These are phyloP conservation scores for Sclerotinia minor DNA, from an alignment of 2,329 filamentous ascomycete species.

Conservation along the genomic window DNA sequence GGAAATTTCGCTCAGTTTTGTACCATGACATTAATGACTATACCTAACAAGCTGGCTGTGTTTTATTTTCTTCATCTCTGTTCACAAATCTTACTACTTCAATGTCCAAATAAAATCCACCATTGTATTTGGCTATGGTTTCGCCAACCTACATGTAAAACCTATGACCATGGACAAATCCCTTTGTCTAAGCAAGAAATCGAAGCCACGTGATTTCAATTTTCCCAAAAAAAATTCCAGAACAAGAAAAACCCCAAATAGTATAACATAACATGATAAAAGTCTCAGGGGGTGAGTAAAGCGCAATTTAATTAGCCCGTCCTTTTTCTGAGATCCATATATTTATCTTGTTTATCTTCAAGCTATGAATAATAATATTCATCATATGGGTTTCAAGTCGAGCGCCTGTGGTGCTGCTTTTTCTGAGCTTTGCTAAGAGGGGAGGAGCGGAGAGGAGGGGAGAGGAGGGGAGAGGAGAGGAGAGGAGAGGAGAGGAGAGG, in stretches of 20 bases:
- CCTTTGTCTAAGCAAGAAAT: not conserved
- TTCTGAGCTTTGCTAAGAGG: not conserved
- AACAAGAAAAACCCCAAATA: not conserved
- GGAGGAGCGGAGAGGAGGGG: not conserved
- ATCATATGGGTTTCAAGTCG: not conserved
- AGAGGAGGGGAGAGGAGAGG: not conserved
- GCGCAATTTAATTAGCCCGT: not conserved
- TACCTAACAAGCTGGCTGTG: not conserved
- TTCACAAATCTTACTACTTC: not conserved
- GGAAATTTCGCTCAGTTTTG: not conserved
- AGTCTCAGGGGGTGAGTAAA: not conserved
- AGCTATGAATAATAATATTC: not conserved
- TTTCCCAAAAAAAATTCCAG: too few relatives aligned
- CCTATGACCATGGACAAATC: not conserved
- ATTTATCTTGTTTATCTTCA: not conserved
- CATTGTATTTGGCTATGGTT: not conserved
- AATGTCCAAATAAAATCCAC: not conserved
- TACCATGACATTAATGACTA: not conserved
- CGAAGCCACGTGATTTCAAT: not conserved
- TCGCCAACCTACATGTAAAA: not conserved
- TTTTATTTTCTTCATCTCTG: not conserved
- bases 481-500: too few relatives aligned
- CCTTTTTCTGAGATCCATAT: not conserved
- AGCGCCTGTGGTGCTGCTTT: not conserved
- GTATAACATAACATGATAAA: too few relatives aligned